Conservation (phyloP, 2,329 filamentous ascomycete species). For the Trichoderma cornu-damae region DNA sequence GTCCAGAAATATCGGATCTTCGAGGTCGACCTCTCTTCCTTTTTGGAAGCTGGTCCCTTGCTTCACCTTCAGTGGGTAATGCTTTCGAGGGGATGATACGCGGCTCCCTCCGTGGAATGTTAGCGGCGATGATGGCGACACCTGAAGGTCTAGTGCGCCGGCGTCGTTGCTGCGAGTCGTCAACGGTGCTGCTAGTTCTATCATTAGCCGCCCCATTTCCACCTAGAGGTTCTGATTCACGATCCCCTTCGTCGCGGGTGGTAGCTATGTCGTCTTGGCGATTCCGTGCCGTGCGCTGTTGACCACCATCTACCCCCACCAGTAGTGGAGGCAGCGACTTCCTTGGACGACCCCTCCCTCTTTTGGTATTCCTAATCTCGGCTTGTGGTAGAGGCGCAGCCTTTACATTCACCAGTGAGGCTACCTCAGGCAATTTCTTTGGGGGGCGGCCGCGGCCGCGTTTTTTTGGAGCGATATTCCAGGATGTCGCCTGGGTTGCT, state of each 20-base stretch:
- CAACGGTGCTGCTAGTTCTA: not conserved
- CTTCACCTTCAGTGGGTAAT: not conserved
- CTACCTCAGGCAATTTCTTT: constrained; percentile 24
- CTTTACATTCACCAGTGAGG: constrained; percentile 5
- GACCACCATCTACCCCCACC: not conserved
- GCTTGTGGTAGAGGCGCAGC: not conserved
- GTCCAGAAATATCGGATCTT: constrained; percentile 20
- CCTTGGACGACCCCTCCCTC: constrained; percentile 29
- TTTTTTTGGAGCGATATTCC: constrained; percentile 17
- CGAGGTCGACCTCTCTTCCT: constrained; percentile 25
- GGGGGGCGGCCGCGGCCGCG: constrained; percentile 34
- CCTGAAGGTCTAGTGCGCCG: constrained; percentile 26
- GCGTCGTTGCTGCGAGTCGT: constrained; percentile 21
- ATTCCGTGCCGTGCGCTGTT: not conserved
- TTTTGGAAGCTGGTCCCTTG: not conserved
- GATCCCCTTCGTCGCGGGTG: constrained; percentile 14
- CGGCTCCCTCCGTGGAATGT: constrained; percentile 9
- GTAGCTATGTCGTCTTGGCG: not conserved
- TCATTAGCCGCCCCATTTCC: constrained; percentile 20
- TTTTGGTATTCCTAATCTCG: constrained; percentile 17
- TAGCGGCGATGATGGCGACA: constrained; percentile 25
- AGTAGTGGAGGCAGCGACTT: constrained; percentile 21
- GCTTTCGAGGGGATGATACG: constrained; percentile 3
- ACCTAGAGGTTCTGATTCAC: constrained; percentile 22
- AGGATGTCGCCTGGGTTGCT: not conserved